A percentile compares a stretch with the other conserved stretches of the same genome.
phyloP scores from a whole-genome alignment of 331 rosid genomes.

The Malus hybrid region DNA sequence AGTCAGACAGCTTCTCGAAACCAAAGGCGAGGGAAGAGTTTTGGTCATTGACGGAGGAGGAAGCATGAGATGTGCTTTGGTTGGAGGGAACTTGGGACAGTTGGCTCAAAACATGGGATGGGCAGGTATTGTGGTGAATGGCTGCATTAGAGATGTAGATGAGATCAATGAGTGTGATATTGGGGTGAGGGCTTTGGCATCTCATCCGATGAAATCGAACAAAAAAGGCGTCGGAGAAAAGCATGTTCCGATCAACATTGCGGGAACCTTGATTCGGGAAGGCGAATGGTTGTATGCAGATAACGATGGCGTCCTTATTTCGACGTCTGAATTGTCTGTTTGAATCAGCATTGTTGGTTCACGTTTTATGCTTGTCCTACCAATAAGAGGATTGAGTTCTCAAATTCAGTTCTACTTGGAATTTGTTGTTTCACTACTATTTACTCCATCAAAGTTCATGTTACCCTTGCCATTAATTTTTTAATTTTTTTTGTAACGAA shows the following conservation, averaged over 20 bases:
- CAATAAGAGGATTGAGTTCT: constrained; percentile 3
- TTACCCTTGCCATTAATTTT: too few relatives aligned
- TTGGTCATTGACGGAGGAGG: constrained; percentile 34
- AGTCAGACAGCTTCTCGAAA: constrained; percentile 26
- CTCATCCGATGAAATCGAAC: constrained; percentile 52
- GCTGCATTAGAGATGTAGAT: constrained; percentile 77
- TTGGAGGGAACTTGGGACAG: constrained; percentile 39
- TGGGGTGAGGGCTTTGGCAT: constrained; percentile 63
- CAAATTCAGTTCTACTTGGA: neutral
- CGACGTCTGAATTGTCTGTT: constrained; percentile 49
- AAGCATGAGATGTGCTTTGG: constrained; percentile 32
- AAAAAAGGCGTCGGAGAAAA: constrained; percentile 52
- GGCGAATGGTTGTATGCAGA: constrained; percentile 84
- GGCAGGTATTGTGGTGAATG: constrained; percentile 64
- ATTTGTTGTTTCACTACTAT: neutral
- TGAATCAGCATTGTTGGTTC: constrained; percentile 12
- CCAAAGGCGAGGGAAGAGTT: constrained; percentile 32
- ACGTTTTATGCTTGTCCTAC: neutral
- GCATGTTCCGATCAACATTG: constrained; percentile 44
- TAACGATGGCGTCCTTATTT: constrained; percentile 49
- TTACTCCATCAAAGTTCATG: too few relatives aligned
- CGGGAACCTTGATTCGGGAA: constrained; percentile 48
- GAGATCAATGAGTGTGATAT: constrained; percentile 59
- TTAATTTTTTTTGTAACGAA: too few relatives aligned
- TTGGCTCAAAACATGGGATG: constrained; percentile 60